Percentiles rank a stretch among this genome's conserved stretches.
Conservation (phyloP, 805 yeast genomes). For the Schwanniomyces sp. region DNA sequence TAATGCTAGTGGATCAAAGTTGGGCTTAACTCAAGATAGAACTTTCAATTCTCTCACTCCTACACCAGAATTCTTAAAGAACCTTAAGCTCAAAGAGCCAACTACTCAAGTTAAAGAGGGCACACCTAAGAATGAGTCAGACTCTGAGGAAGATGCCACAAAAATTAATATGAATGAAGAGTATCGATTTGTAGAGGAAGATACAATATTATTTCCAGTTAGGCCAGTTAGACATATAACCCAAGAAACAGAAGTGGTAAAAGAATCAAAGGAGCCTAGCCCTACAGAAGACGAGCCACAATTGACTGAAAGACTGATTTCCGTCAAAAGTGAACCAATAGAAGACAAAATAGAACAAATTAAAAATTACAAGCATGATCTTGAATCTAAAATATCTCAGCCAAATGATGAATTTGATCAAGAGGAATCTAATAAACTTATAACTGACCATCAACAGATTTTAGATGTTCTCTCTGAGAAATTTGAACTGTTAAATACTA, state of each 20-base stretch:
- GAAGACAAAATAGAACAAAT: conserved; percentile 27
- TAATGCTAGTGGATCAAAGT: conserved; percentile 22
- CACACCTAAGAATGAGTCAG: conserved; percentile 15
- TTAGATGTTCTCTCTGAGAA: conserved; percentile 23
- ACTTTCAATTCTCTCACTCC: conserved; percentile 33
- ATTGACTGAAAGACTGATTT: conserved; percentile 3
- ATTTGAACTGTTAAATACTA: conserved; percentile 14
- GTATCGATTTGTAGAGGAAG: conserved; percentile 51
- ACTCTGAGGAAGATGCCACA: conserved; percentile 41
- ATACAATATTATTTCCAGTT: conserved; percentile 64
- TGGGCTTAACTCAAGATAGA: conserved; percentile 26
- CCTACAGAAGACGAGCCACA: conserved; percentile 2
- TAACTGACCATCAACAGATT: conserved; percentile 31
- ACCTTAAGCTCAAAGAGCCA: conserved; percentile 33
- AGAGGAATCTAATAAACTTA: conserved; percentile 29
- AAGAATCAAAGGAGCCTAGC: conserved; percentile 9
- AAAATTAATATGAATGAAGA: conserved; percentile 66
- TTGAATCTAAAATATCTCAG: conserved; percentile 27
- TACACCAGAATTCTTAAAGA: conserved; percentile 42
- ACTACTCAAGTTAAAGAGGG: conserved; percentile 18
- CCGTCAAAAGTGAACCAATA: conserved; percentile 29
- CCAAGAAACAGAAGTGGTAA: conserved; percentile 19
- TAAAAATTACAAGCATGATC: conserved; percentile 22
- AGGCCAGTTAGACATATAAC: conserved; percentile 60
- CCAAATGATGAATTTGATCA: conserved; percentile 27